Evolutionary conservation across 768 basidiomycete species (phyloP).

Genomic region (Boletus vinaceobasis): DNA sequence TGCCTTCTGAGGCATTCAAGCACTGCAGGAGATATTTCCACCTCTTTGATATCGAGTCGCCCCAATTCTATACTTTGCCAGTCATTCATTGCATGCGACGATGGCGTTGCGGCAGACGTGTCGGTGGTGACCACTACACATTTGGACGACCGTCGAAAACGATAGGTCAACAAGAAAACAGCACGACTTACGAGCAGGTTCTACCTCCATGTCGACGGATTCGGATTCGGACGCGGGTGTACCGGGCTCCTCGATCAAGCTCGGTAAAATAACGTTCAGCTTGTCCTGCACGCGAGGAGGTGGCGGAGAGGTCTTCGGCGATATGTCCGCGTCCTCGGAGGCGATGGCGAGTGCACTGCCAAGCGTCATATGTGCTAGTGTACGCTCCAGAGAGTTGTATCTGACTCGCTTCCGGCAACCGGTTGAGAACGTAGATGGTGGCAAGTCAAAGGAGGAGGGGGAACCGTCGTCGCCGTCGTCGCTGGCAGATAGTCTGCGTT

Average conservation of each 20-base stretch:
- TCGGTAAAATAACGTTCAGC: slow-evolving; percentile 27
- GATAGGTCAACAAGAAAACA: slow-evolving; percentile 2
- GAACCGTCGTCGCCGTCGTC: slow-evolving; percentile 17
- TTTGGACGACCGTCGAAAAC: not conserved
- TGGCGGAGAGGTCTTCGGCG: slow-evolving; percentile 8
- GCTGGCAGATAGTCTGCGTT: slow-evolving; percentile 35
- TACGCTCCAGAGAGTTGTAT: slow-evolving; percentile 50
- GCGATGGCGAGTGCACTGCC: slow-evolving; percentile 2
- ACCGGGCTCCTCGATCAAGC: slow-evolving; percentile 41
- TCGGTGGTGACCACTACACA: slow-evolving; percentile 1
- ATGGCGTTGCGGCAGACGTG: slow-evolving; percentile 25
- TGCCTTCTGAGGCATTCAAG: slow-evolving; percentile 44
- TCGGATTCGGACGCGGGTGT: slow-evolving; percentile 42
- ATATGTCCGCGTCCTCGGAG: slow-evolving; percentile 19
- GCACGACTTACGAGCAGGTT: slow-evolving; percentile 54
- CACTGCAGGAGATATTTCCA: slow-evolving; percentile 44
- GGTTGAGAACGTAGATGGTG: slow-evolving; percentile 34
- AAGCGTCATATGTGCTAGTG: slow-evolving; percentile 51
- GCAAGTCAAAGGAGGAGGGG: slow-evolving; percentile 4
- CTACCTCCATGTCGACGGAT: slow-evolving; percentile 62
- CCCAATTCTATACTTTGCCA: slow-evolving; percentile 27
- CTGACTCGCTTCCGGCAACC: slow-evolving; percentile 49
- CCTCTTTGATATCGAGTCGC: slow-evolving; percentile 19
- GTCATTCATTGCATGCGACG: not conserved
- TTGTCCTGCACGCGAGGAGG: slow-evolving; percentile 3